A percentile compares a stretch with the other conserved stretches of the same genome.
Conservation (phyloP, 208 protist species). For the Strigomonas culicis region DNA sequence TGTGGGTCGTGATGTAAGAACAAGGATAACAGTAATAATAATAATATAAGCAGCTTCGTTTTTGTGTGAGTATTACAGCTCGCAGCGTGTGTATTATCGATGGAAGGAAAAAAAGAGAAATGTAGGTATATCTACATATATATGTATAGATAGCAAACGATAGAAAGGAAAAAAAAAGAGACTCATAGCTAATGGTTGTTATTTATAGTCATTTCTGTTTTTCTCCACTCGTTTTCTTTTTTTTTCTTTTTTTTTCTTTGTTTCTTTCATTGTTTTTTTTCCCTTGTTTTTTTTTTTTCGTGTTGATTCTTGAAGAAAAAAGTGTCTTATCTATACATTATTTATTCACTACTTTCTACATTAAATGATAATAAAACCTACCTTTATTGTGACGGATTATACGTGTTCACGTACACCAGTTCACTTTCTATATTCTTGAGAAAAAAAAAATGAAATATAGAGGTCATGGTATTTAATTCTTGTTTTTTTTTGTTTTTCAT, state of each 20-base stretch:
- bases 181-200: not conserved
- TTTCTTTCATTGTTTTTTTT: constrained; percentile 2
- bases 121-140: not conserved
- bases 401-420: not conserved
- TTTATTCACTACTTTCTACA: not conserved
- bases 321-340: not conserved
- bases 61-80: not conserved
- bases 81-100: not conserved
- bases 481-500: not conserved
- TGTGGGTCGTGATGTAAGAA: constrained; percentile 5
- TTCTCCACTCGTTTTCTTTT: not conserved
- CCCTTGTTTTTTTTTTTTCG: not conserved
- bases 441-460: constrained; percentile 12
- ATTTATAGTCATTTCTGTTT: not conserved
- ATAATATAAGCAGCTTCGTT: not conserved
- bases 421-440: not conserved
- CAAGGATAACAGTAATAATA: constrained; percentile 11
- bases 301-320: not conserved
- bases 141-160: not conserved
- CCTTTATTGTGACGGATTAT: not conserved
- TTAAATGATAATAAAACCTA: not conserved
- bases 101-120: not conserved
- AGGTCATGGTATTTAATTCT: not conserved
- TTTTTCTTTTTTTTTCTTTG: constrained; percentile 2
- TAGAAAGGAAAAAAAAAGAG: constrained; percentile 1